phyloP scores from a whole-genome alignment of 176 grass and related monocot genomes.

The Phoenix dactylifera region DNA sequence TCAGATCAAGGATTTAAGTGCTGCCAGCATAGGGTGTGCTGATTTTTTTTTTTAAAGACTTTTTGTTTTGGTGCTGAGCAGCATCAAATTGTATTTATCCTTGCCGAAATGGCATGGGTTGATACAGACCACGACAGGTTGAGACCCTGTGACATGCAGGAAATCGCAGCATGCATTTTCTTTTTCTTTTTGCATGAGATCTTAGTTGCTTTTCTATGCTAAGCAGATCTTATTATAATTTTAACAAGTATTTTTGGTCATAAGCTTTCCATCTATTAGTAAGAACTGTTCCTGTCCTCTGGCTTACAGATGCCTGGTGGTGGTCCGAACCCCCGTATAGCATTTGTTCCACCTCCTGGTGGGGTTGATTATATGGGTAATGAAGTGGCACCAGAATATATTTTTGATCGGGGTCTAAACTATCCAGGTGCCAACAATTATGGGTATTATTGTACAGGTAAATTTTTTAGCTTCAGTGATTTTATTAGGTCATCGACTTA shows the following conservation, averaged over 20 bases:
- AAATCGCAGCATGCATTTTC: too few relatives aligned
- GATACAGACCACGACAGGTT: too few relatives aligned
- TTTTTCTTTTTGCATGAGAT: too few relatives aligned
- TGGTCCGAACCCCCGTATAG: constrained; percentile 23
- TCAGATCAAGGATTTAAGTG: too few relatives aligned
- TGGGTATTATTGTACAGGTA: constrained; percentile 53
- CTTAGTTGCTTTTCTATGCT: constrained; percentile 6
- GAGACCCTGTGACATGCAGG: too few relatives aligned
- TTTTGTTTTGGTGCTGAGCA: too few relatives aligned
- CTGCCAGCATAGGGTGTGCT: too few relatives aligned
- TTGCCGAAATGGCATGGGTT: too few relatives aligned
- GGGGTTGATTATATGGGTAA: constrained; percentile 35
- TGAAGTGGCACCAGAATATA: constrained; percentile 27
- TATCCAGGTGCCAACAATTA: constrained; percentile 44
- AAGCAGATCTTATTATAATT: neutral
- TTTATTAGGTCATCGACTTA: neutral
- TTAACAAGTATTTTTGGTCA: neutral
- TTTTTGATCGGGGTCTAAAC: constrained; percentile 45
- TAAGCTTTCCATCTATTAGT: neutral
- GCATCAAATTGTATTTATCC: too few relatives aligned
- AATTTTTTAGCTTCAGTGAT: neutral
- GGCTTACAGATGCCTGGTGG: constrained; percentile 51
- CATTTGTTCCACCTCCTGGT: constrained; percentile 22
- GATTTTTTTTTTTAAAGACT: too few relatives aligned
- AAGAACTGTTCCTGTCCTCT: neutral